These are phyloP conservation scores for Dioscorea alata DNA, from an alignment of 106 monocot species.

Conservation along the genomic window DNA sequence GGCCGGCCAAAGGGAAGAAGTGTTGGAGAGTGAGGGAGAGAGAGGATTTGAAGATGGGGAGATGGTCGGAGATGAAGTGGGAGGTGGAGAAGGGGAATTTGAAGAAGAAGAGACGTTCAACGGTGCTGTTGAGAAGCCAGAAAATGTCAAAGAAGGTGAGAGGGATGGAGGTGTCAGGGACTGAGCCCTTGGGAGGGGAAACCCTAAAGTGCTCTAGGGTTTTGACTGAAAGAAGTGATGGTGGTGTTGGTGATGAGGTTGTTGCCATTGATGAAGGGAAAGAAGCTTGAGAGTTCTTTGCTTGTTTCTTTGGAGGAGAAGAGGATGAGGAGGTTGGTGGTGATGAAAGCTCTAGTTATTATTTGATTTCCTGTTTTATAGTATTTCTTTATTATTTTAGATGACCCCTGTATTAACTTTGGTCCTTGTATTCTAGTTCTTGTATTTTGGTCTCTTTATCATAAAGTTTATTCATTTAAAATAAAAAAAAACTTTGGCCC, in stretches of 20 bases:
- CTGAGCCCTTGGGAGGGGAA: not conserved
- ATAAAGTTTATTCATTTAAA: too few species aligned
- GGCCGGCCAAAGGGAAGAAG: slow-evolving; percentile 32
- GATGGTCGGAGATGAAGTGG: slow-evolving; percentile 5
- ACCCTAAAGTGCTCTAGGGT: not conserved
- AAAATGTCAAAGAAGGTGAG: slow-evolving; percentile 10
- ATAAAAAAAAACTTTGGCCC: too few species aligned
- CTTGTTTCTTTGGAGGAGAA: too few species aligned
- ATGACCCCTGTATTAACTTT: too few species aligned
- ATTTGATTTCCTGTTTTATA: too few species aligned
- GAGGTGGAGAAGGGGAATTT: slow-evolving; percentile 3
- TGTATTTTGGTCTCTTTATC: too few species aligned
- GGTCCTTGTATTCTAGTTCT: too few species aligned
- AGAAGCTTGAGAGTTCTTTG: too few species aligned
- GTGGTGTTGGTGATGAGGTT: too few species aligned
- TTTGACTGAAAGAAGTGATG: not conserved
- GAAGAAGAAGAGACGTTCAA: slow-evolving; percentile 18
- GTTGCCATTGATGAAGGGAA: not conserved
- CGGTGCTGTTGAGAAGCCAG: not conserved
- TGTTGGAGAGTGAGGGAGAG: slow-evolving; percentile 1
- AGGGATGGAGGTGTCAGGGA: slow-evolving; percentile 6
- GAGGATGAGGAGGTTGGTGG: too few species aligned
- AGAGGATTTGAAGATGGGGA: slow-evolving; percentile 5
- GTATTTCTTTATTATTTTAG: too few species aligned
- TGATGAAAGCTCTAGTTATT: too few species aligned